Evolutionary conservation across 129 eudicot species (phyloP), one percentile per base, ranked within the genome.

Genomic region (Flaveria linearis): DNA sequence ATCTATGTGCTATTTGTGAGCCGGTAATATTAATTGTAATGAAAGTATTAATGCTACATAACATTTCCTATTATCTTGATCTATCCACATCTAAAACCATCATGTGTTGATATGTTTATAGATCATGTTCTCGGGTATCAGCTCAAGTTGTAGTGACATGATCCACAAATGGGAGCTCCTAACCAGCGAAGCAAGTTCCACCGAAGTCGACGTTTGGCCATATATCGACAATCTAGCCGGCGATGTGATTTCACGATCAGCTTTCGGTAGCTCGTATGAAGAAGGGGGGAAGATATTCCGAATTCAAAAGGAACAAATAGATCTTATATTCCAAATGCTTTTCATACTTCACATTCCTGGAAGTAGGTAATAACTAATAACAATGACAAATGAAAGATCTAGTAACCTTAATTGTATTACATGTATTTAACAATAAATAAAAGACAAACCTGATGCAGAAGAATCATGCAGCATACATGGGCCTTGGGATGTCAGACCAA

Each of bases 81-180:
- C 4, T 12, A 14, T 4, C 47, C 47, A 10, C 6, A 41, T 53
- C 61, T 77, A 56, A 56, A 77, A 7, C 10, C 3, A 26, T 43
- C 20, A 69, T 7, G 47, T 16, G n/a, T 57, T 57, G 16, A 57
- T 28, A 77, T 78, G 51, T 45, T 51, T 22, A 39, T 46, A 82
- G 73, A 58, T 41, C 73, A 76, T 55, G 60, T 68, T 45, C 68
- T 55, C 60, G 5, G 87, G 82, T 17, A 84, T 86, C 43, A 65
- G 74, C 70, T 71, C 66, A 33, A 79, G 88, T 68, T 89, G 90
- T 50, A 41, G 41, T 6, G 73, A 77, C 42, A 86, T 86, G 91
- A 47, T 84, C n/a, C 36, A 72, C 46, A 79, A 80, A 77, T 89
- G 89, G 91, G 86, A 82, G 41, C 63, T 46, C 46, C 39, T 82